phyloP scores from a whole-genome alignment of 345 rosid genomes.

The Eucalyptus regnans region DNA sequence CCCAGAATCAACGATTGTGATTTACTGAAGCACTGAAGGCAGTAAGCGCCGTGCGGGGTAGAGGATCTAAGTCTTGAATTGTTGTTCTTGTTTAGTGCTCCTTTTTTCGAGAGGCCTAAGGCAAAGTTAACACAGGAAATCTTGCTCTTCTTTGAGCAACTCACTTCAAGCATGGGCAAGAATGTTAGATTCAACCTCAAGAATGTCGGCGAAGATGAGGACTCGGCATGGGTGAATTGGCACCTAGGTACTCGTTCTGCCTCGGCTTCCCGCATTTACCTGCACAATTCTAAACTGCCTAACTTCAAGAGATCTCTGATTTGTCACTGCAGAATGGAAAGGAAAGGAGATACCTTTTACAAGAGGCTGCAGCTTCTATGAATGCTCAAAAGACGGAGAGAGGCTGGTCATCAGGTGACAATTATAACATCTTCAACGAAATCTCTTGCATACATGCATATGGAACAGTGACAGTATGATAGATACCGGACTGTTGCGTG shows the following conservation, averaged over 20 bases:
- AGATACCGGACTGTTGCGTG: neutral
- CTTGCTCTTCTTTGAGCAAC: conserved; percentile 35
- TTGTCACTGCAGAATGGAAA: conserved; percentile 51
- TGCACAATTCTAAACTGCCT: neutral
- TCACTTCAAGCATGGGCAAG: conserved; percentile 50
- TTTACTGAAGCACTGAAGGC: neutral
- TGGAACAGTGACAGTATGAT: neutral
- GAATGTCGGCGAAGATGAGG: conserved; percentile 46
- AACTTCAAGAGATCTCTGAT: neutral
- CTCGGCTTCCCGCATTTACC: neutral
- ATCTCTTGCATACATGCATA: neutral
- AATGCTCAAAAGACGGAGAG: conserved; percentile 33
- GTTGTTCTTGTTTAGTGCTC: neutral
- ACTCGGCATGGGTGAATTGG: conserved; percentile 60
- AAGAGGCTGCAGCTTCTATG: conserved; percentile 73
- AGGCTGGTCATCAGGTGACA: conserved; percentile 31
- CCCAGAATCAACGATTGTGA: neutral
- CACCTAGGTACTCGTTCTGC: conserved; percentile 35
- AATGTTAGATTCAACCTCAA: conserved; percentile 52
- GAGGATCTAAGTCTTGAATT: neutral
- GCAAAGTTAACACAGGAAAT: conserved; percentile 33
- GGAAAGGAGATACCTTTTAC: conserved; percentile 47
- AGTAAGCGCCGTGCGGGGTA: neutral
- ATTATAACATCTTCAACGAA: neutral
- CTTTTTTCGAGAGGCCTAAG: neutral